phyloP scores from a whole-genome alignment of 129 eudicot genomes.

The Oenanthe sinensis region DNA sequence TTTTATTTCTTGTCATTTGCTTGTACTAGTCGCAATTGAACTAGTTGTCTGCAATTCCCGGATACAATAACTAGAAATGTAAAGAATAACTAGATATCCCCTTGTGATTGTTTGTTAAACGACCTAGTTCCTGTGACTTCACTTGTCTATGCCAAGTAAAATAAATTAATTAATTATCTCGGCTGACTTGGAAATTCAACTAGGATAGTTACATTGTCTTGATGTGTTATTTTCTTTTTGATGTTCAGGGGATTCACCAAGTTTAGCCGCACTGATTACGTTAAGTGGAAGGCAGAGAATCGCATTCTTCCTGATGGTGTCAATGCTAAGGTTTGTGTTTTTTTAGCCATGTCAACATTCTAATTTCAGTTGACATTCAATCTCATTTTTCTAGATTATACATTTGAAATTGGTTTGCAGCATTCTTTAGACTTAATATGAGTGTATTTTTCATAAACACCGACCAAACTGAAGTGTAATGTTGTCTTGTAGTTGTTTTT shows the following conservation, averaged over 20 bases:
- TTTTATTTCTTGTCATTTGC: too few species aligned
- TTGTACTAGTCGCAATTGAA: too few species aligned
- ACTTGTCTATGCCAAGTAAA: too few species aligned
- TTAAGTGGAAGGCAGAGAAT: background rate
- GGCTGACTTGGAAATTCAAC: too few species aligned
- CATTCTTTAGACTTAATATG: background rate
- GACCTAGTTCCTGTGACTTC: too few species aligned
- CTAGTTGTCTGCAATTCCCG: too few species aligned
- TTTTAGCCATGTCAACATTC: background rate
- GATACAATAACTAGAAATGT: too few species aligned
- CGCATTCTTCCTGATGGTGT: slow-evolving; percentile 1
- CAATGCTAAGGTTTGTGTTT: background rate
- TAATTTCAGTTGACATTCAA: background rate
- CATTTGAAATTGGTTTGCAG: background rate
- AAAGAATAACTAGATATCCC: too few species aligned
- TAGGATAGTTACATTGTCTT: too few species aligned
- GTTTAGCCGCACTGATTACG: background rate
- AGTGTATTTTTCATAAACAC: background rate
- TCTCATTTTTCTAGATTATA: background rate
- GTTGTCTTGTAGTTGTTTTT: background rate
- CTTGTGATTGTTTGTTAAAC: too few species aligned
- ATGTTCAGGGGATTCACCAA: background rate
- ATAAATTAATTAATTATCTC: too few species aligned
- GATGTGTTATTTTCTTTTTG: background rate
- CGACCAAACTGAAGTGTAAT: background rate